Evolutionary conservation across 495 filamentous ascomycete species (phyloP).

Genomic region (Annulohypoxylon nitens): DNA sequence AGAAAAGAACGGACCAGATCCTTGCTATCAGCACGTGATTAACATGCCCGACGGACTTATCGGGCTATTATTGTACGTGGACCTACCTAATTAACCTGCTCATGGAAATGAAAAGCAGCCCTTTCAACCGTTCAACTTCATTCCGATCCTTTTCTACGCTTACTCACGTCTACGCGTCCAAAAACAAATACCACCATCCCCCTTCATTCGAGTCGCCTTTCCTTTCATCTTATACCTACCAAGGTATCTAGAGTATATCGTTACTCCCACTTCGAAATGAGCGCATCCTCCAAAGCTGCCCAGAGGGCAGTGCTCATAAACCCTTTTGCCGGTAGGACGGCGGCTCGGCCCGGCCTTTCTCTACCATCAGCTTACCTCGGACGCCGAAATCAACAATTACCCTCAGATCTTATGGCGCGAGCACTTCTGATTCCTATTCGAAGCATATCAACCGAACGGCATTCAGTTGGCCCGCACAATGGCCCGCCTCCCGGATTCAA

Average conservation of each 20-base stretch:
- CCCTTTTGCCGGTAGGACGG: conserved; percentile 59
- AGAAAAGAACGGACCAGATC: conserved; percentile 20
- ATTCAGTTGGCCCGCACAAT: conserved; percentile 60
- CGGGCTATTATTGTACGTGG: conserved; percentile 19
- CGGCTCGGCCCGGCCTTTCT: conserved; percentile 47
- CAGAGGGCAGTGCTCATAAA: conserved; percentile 69
- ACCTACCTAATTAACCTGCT: conserved; percentile 26
- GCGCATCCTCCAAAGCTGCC: conserved; percentile 70
- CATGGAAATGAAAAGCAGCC: conserved; percentile 19
- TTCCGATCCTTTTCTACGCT: conserved; percentile 31
- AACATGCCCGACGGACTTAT: conserved; percentile 39
- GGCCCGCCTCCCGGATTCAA: conserved; percentile 96
- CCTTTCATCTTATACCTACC: conserved; percentile 4
- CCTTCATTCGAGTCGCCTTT: background rate
- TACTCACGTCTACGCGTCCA: conserved; percentile 21
- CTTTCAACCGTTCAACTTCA: conserved; percentile 20
- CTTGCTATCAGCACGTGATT: conserved; percentile 45
- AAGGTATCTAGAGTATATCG: conserved; percentile 2
- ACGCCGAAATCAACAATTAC: conserved; percentile 54
- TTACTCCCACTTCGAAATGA: conserved; percentile 60
- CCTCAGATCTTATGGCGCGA: conserved; percentile 71
- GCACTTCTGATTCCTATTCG: conserved; percentile 75
- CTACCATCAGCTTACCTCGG: conserved; percentile 49
- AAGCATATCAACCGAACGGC: conserved; percentile 78
- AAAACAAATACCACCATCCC: conserved; percentile 14